phyloP scores from a whole-genome alignment of 164 flowering plant species.

The Vitis amurensis region DNA sequence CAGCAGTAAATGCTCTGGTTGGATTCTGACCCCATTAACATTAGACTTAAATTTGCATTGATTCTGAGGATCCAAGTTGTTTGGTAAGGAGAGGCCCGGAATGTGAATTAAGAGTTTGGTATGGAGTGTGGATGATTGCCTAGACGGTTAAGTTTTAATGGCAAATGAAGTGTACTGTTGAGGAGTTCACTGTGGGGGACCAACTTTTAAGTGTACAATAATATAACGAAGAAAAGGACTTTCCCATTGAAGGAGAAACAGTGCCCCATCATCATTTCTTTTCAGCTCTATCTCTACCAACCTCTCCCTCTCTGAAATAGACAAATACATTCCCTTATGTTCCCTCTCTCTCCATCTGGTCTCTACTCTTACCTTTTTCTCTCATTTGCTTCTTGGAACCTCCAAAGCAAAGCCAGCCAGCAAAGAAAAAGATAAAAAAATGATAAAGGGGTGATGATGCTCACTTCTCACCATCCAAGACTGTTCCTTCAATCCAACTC shows the following conservation, averaged over 20 bases:
- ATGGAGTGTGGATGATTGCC: too few relatives aligned
- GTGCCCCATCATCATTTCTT: neutral
- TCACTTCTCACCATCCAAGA: constrained; percentile 46
- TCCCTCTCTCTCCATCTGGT: constrained; percentile 2
- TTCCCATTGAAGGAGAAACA: constrained; percentile 4
- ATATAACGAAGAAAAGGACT: neutral
- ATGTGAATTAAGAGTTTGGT: too few relatives aligned
- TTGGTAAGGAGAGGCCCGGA: too few relatives aligned
- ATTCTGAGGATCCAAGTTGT: too few relatives aligned
- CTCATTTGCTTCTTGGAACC: constrained; percentile 22
- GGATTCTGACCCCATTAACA: too few relatives aligned
- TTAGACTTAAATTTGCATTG: too few relatives aligned
- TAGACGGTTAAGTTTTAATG: too few relatives aligned
- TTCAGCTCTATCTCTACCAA: neutral
- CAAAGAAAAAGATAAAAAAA: neutral
- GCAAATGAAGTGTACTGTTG: too few relatives aligned
- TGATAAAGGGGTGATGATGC: constrained; percentile 29
- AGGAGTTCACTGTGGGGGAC: too few relatives aligned
- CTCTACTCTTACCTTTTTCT: constrained; percentile 7
- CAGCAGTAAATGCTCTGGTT: too few relatives aligned
- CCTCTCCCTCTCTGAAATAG: constrained; percentile 2
- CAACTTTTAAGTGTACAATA: too few relatives aligned
- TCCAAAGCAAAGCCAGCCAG: constrained; percentile 13
- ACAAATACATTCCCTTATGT: neutral
- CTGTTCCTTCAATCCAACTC: constrained; percentile 64